Evolutionary conservation across 2,329 filamentous ascomycete species (phyloP), one percentile per base, ranked within the genome.

Genomic region (Epichloe bromicola): DNA sequence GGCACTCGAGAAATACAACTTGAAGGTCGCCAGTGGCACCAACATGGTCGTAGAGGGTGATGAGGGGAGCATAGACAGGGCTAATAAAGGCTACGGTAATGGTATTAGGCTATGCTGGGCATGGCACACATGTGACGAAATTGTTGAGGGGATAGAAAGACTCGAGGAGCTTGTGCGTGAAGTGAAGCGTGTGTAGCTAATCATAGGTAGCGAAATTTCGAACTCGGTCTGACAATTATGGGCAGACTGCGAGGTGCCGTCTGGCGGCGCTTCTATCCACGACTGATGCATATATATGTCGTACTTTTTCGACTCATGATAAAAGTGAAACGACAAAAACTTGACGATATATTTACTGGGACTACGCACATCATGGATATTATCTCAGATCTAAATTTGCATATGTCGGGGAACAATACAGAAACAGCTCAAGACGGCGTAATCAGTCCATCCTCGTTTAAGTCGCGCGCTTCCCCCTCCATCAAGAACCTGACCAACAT

Each of bases 31-130:
- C 23, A 72, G 76, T 20, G 88, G 88, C 3, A 72, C 74, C 47
- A 73, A 86, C 55, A 95, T 91, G 64, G 79, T 83, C 60, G 80
- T 86, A 12, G 69, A 71, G 14, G 78, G 75, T 0, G 81, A 84
- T 57, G 69, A 75, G 55, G 64, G 64, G 3, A 67, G 70, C 14
- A 15, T 12, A 3, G 36, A 46, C n/a, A 36, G 49, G n/a, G 19
- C 49, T 30, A 19, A 19, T 5, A 69, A 73, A 34, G 69, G 67
- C 40, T 87, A 91, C 60, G 70, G 76, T 20, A 65, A 73, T 48
- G 75, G 76, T 47, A 66, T 89, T 23, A 73, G 85, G 39, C 63
- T 89, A 19, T 88, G 82, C 54, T 89, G 86, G 65, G 74, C 82
- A 5, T 90, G 85, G 80, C 84, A 86, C 63, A 74, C 82, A 1